Base-by-base conservation (phyloP, 1,284 basidiomycete species). In the Chondrostereum purpureum region DNA sequence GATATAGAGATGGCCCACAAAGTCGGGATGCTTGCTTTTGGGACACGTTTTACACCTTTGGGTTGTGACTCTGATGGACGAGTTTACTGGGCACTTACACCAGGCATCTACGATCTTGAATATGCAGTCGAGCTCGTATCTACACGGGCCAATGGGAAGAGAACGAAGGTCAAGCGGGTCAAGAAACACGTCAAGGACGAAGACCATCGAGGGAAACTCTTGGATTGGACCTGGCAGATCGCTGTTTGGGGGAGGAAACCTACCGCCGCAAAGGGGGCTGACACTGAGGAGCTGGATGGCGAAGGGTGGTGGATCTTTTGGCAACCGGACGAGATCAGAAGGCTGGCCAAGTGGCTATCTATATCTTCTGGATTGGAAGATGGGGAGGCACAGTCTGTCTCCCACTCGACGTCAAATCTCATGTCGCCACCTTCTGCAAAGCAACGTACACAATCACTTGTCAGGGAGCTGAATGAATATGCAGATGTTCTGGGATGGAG, bases 301-400 rank as follows among this genome's bases (percentile, higher is more conserved):
- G 70, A 74, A 45, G 63, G 61, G 16, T 88, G 85, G 85, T 88
- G 83, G 79, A 80, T 73, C n/a, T 81, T 87, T 61, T 75, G 70
- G 65, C 69, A 84, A 5, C 75, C 80, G 1, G 64, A 65, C 34
- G 81, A 87, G 49, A 78, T 88, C 46, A 57, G 58, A 44, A 80
- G 75, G 56, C 61, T 87, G n/a, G 77, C 78, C 2, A 70, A 77
- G 39, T 88, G 83, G 82, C 61, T 86, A 23, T 65, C 70, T 18
- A 66, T 70, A 52, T 75, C 72, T 54, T 66, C 70, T 44, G 71
- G 63, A n/a, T 55, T 77, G 36, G 66, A 70, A 33, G 40, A 8
- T 12, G 13, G 13, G 6, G 10, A 18, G 5, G n/a, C 13, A 5
- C 17, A 23, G 14, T 39, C 19, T 11, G 20, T 14, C 8, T 41